Evolutionary conservation across 768 basidiomycete species (phyloP).

Genomic region (Ramaria rubella): DNA sequence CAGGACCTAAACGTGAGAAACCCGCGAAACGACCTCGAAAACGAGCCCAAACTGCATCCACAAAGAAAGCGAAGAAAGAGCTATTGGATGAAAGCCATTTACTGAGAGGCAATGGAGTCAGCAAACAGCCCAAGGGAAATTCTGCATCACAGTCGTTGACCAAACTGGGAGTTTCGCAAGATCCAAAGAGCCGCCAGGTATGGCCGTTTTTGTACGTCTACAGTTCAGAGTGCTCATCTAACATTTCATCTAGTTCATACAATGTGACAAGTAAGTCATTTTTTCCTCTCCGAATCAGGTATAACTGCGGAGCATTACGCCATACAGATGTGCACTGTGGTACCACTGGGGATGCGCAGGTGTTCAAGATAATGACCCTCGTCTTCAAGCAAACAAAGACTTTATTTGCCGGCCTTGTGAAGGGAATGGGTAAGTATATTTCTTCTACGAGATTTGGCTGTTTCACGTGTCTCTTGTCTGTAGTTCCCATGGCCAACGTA

Average conservation of each 20-base stretch:
- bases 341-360: slow-evolving; percentile 50
- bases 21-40: background rate
- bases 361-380: slow-evolving; percentile 29
- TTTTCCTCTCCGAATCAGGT: too few relatives aligned
- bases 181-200: background rate
- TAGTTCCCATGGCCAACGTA: background rate
- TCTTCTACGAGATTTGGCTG: background rate
- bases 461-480: background rate
- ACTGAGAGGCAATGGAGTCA: background rate
- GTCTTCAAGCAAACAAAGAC: slow-evolving; percentile 24
- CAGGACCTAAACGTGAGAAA: background rate
- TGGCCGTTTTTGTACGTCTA: background rate
- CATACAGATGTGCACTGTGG: slow-evolving; percentile 37
- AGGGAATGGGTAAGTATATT: background rate
- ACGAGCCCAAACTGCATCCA: background rate
- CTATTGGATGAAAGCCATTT: background rate
- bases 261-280: slow-evolving; percentile 27
- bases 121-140: background rate
- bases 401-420: slow-evolving; percentile 42
- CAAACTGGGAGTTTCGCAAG: background rate
- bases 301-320: background rate
- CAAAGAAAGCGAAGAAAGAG: background rate
- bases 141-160: background rate
- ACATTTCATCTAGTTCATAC: slow-evolving; percentile 25
- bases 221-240: background rate